Conservation (phyloP, 495 filamentous ascomycete species). For the Penicillium lividum region DNA sequence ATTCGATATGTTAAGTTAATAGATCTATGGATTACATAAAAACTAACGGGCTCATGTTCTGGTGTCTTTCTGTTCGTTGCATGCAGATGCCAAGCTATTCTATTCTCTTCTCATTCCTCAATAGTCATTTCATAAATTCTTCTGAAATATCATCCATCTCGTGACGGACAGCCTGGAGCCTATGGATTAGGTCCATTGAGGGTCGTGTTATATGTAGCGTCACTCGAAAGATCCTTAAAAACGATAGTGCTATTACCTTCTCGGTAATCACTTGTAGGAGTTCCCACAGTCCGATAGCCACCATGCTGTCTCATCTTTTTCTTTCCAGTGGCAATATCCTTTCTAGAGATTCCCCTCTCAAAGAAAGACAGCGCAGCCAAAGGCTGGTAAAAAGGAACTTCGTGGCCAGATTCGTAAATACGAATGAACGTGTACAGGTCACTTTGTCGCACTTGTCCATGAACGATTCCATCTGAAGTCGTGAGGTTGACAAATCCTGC, state of each 20-base stretch:
- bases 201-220: slow-evolving; percentile 56
- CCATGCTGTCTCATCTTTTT: slow-evolving; percentile 20
- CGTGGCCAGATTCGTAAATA: slow-evolving; percentile 70
- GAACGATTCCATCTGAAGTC: slow-evolving; percentile 56
- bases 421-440: slow-evolving; percentile 70
- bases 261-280: slow-evolving; percentile 51
- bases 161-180: neutral
- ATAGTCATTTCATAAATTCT: too few relatives aligned
- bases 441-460: slow-evolving; percentile 67
- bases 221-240: slow-evolving; percentile 44
- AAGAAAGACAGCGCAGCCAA: slow-evolving; percentile 61
- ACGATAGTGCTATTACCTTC: slow-evolving; percentile 62
- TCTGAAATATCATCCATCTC: neutral
- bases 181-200: slow-evolving; percentile 47
- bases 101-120: too few relatives aligned
- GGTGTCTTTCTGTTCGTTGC: too few relatives aligned
- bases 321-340: slow-evolving; percentile 62
- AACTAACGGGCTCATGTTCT: too few relatives aligned
- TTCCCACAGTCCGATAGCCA: slow-evolving; percentile 50
- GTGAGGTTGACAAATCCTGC: slow-evolving; percentile 57
- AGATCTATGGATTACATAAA: too few relatives aligned
- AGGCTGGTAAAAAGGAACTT: slow-evolving; percentile 71
- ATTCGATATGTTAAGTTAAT: too few relatives aligned
- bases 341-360: slow-evolving; percentile 54
- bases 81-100: too few relatives aligned